Percentiles rank a stretch among this genome's conserved stretches.
phyloP scores from a whole-genome alignment of 169 alveolate species.

The Cryptosporidium viatorum region DNA sequence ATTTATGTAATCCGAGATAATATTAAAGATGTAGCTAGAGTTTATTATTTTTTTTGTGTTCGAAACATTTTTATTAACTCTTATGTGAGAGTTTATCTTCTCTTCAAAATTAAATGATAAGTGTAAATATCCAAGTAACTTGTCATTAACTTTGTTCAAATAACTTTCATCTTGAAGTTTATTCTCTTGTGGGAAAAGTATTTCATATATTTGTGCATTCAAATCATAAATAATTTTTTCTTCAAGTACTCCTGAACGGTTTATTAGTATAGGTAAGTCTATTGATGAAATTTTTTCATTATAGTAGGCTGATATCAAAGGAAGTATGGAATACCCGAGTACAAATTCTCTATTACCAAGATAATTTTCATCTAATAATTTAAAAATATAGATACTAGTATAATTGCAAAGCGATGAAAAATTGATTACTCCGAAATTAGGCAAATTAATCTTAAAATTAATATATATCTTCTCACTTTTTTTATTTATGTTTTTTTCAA shows the following conservation, averaged over 20 bases:
- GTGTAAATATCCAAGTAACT: slow-evolving; percentile 3
- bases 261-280: background rate
- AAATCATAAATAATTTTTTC: background rate
- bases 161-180: background rate
- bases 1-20: background rate
- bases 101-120: background rate
- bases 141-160: background rate
- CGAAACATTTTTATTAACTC: background rate
- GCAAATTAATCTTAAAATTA: background rate
- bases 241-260: background rate
- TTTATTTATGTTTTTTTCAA: background rate
- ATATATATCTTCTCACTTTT: background rate
- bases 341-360: background rate
- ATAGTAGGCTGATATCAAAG: background rate
- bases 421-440: background rate
- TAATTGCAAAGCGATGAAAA: slow-evolving; percentile 54
- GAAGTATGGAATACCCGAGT: slow-evolving; percentile 55
- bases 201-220: background rate
- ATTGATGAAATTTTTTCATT: background rate
- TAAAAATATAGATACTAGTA: slow-evolving; percentile 11
- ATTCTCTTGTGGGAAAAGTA: background rate
- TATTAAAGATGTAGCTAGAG: background rate
- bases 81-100: background rate
- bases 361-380: slow-evolving; percentile 27
- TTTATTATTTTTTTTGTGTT: background rate